A percentile compares a stretch with the other conserved stretches of the same genome.
phyloP scores from a whole-genome alignment of 208 protist species.

The Histomonas meleagridis region DNA sequence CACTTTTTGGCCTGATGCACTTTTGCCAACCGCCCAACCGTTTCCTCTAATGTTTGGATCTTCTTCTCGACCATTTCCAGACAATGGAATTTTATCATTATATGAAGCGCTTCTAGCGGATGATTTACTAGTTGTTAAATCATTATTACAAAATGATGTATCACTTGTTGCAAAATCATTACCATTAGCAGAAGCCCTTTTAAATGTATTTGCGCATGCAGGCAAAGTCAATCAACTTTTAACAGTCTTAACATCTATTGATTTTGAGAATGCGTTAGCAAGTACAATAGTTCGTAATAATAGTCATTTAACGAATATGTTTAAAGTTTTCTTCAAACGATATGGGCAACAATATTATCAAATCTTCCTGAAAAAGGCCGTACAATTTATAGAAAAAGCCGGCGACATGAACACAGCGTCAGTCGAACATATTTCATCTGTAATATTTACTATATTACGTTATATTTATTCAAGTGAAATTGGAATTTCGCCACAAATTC shows the following conservation, averaged over 20 bases:
- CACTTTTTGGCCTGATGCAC: background rate
- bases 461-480: background rate
- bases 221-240: background rate
- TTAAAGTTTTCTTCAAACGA: conserved; percentile 3
- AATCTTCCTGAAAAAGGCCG: background rate
- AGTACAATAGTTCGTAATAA: background rate
- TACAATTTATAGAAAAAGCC: background rate
- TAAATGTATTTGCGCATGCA: background rate
- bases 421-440: background rate
- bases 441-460: background rate
- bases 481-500: background rate
- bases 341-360: background rate
- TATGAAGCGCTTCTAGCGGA: background rate
- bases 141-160: background rate
- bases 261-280: background rate
- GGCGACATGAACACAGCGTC: background rate
- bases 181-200: background rate
- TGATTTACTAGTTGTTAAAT: background rate
- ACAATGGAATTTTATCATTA: background rate
- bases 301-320: background rate
- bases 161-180: background rate
- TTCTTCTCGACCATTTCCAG: background rate
- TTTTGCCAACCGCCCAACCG: background rate
- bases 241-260: background rate
- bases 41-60: background rate